These are phyloP conservation scores for Bremia lactucae DNA, from an alignment of 352 stramenopile genomes.

Conservation along the genomic window DNA sequence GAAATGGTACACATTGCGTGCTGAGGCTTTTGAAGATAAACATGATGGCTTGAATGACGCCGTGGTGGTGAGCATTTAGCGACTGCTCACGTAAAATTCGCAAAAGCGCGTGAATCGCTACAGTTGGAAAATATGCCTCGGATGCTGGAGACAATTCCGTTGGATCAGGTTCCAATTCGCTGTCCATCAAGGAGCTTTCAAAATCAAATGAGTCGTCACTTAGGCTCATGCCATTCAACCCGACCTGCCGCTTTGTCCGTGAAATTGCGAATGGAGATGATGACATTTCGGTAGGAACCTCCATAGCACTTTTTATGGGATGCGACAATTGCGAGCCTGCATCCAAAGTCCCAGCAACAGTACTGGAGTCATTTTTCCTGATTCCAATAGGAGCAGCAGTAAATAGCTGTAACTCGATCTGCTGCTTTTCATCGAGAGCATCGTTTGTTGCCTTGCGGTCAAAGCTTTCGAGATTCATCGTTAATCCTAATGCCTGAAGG, in stretches of 20 bases:
- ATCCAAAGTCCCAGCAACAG: constrained; percentile 13
- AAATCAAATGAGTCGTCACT: constrained; percentile 51
- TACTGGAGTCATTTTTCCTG: constrained; percentile 31
- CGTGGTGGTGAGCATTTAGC: constrained; percentile 91
- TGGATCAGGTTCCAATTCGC: constrained; percentile 54
- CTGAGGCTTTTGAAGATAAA: constrained; percentile 98
- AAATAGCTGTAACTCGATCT: constrained; percentile 81
- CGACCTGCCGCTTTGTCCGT: constrained; percentile 18
- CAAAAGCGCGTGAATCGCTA: constrained; percentile 94
- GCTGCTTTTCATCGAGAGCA: constrained; percentile 76
- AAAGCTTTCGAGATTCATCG: constrained; percentile 44
- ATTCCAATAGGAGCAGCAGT: constrained; percentile 81
- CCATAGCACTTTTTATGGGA: constrained; percentile 14
- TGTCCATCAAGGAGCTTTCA: constrained; percentile 52
- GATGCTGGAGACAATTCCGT: constrained; percentile 57
- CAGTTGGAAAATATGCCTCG: constrained; percentile 95
- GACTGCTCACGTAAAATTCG: constrained; percentile 93
- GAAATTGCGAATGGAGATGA: constrained; percentile 16
- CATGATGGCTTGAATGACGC: constrained; percentile 97
- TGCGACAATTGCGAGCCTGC: constrained; percentile 19
- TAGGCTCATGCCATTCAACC: constrained; percentile 16
- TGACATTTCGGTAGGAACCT: constrained; percentile 6
- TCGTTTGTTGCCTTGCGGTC: constrained; percentile 41
- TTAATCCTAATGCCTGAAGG: constrained; percentile 45
- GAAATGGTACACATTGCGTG: constrained; percentile 91